Evolutionary conservation across 257 asterid species (phyloP).

Genomic region (Phtheirospermum japonicum): DNA sequence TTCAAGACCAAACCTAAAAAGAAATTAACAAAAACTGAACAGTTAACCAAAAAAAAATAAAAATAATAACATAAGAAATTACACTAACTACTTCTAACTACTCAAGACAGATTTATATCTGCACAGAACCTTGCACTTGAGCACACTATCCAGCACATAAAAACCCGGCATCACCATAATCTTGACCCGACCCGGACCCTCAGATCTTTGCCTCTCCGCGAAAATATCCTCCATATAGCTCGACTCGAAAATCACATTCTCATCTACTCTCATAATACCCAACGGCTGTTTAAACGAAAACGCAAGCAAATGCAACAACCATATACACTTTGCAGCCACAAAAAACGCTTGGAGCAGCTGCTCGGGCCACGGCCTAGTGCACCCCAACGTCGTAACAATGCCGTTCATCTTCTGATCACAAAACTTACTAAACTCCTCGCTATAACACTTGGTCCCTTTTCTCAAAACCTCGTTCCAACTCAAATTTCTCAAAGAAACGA

Average conservation of each 20-base stretch:
- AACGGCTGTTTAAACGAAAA: constrained; percentile 65
- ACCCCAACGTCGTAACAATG: constrained; percentile 51
- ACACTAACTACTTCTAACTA: neutral
- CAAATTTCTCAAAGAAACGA: constrained; percentile 66
- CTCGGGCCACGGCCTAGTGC: constrained; percentile 94
- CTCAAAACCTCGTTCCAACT: constrained; percentile 89
- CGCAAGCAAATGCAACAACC: constrained; percentile 92
- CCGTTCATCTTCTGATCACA: constrained; percentile 93
- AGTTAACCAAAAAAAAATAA: no score
- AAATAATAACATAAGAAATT: no score
- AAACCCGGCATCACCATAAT: constrained; percentile 93
- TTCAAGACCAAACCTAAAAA: constrained; percentile 1
- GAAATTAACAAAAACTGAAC: neutral
- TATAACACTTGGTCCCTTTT: constrained; percentile 84
- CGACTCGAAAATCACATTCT: constrained; percentile 50
- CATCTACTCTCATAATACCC: constrained; percentile 63
- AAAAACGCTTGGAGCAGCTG: constrained; percentile 87
- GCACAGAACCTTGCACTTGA: constrained; percentile 84
- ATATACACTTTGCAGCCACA: constrained; percentile 84
- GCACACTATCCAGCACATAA: constrained; percentile 71
- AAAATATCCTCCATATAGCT: constrained; percentile 79
- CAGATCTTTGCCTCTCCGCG: constrained; percentile 50
- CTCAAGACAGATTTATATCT: constrained; percentile 50
- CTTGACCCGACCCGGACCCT: constrained; percentile 60
- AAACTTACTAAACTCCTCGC: constrained; percentile 84